Base-by-base conservation (phyloP, 2,329 filamentous ascomycete genomes). In the Penicillium aurantiogriseum region DNA sequence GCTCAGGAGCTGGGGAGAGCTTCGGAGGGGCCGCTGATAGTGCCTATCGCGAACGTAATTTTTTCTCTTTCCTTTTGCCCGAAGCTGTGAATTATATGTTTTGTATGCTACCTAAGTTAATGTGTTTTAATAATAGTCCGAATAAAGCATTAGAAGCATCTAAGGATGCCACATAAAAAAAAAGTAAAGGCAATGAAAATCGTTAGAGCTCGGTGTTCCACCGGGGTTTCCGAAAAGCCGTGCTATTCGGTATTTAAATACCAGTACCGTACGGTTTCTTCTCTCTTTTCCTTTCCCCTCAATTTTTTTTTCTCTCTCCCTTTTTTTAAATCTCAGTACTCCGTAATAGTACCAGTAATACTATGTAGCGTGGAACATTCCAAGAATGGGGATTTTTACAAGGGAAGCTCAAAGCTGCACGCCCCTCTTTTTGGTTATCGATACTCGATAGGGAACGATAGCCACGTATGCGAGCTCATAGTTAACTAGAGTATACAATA, bases 21-120 rank as follows among this genome's bases (percentile, higher is more conserved):
- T 67, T 64, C 51, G 56, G 65, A 66, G 65, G 65, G 62, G 62
- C 65, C 64, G 64, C 64, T 65, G 64, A 67, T 67, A 67, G 63
- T 59, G 59, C 58, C 58, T 67, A 67, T 66, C 65, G 58, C 43
- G 39, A 57, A 23, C 23, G 23, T 23, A 23, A 23, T 23, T 31
- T 47, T 15, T 21, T 40, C 17, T 31, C 8, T 19, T 42, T 33
- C 27, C 21, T 50, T 49, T 21, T 15, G 27, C 21, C 27, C 25
- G 39, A 25, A 47, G 11, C 36, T 49, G 35, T 13, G 9, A 31
- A 13, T 39, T n/a, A 23, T n/a, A 15, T 27, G 10, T 38, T 15
- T 9, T 35, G 6, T 11, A 13, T 33, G 11, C 31, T 33, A 33
- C 11, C 10, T 25, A 23, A 1, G 5, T 33, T 33, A 5, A 19